Base-by-base conservation (phyloP, 495 filamentous ascomycete genomes). In the Penicillium canariense region DNA sequence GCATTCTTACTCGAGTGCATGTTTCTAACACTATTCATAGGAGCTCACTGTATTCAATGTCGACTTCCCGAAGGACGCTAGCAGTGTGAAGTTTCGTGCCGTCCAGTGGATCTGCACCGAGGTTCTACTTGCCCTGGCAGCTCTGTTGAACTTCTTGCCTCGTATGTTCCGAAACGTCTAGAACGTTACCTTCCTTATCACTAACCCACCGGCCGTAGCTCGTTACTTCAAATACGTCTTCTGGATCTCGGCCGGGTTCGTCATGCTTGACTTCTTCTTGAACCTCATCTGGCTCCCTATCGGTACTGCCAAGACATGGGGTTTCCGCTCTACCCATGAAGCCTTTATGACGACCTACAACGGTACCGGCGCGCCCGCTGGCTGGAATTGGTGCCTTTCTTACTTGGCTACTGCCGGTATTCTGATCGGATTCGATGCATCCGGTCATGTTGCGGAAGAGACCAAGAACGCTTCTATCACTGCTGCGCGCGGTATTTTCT, bases 361-460 rank as follows among this genome's bases (percentile, higher is more conserved):
- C 48, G 79, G 76, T 25, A 83, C 80, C 11, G 79, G 79, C 25
- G 79, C 79, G 4, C 77, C 79, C 1, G 65, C 69, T 17, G 80
- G 76, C 12, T 83, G 80, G 80, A 83, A 83, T 61, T 83, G 80
- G 80, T 81, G 78, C 73, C 70, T 83, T 28, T 80, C 77, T 20
- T 83, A 79, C 61, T 72, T 81, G 40, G 80, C 79, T 18, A 83
- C 80, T 9, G 80, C 80, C n/a, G 80, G 80, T 52, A 79, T 83
- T 48, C 58, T 83, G 54, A 81, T 83, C 42, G 80, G 80, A 36
- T 83, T 81, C 45, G 80, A 83, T 61, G 80, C 80, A 8, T 75
- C 75, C 12, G 79, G 78, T 15, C 79, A 82, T 56, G 75, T 82
- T 49, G 77, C 77, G 0, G 80, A 83, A 56, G 80, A 83, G 58